A percentile compares a stretch with the other conserved stretches of the same genome.
phyloP scores from a whole-genome alignment of 805 yeast genomes.

The Candida hispaniensis region DNA sequence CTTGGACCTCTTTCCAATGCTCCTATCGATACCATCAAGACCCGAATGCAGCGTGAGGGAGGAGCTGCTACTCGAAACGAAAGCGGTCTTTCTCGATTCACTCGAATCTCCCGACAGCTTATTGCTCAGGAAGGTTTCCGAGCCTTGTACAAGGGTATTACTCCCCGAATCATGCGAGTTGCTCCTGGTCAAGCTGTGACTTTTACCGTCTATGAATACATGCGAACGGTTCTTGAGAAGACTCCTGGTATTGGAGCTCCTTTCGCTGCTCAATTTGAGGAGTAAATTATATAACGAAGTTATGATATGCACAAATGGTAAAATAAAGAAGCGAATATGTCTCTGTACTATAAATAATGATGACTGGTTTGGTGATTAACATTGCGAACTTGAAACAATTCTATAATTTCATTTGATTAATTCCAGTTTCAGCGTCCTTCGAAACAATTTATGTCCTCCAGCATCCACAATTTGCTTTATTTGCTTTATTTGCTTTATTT shows the following conservation, averaged over 20 bases:
- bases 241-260: constrained; percentile 20
- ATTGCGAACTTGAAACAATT: too few species aligned
- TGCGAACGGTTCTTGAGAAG: constrained; percentile 51
- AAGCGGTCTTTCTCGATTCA: constrained; percentile 66
- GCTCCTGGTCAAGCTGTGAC: constrained; percentile 99
- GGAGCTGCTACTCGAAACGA: constrained; percentile 39
- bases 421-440: too few species aligned
- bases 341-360: too few species aligned
- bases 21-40: constrained; percentile 93
- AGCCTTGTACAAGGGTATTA: constrained; percentile 91
- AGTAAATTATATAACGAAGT: too few species aligned
- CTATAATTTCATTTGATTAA: too few species aligned
- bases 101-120: constrained; percentile 68
- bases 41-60: constrained; percentile 88
- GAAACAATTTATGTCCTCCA: too few species aligned
- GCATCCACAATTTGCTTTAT: too few species aligned
- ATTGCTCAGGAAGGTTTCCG: constrained; percentile 79
- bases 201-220: constrained; percentile 88
- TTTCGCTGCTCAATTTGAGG: constrained; percentile 15
- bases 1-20: constrained; percentile 97
- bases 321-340: too few species aligned
- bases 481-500: too few species aligned
- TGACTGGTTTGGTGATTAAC: too few species aligned
- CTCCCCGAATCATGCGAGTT: constrained; percentile 98
- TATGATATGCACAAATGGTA: too few species aligned